Percentiles rank a stretch among this genome's conserved stretches.
These are phyloP conservation scores for Nakazawaea ernobii DNA, from an alignment of 805 yeast species.

Conservation along the genomic window DNA sequence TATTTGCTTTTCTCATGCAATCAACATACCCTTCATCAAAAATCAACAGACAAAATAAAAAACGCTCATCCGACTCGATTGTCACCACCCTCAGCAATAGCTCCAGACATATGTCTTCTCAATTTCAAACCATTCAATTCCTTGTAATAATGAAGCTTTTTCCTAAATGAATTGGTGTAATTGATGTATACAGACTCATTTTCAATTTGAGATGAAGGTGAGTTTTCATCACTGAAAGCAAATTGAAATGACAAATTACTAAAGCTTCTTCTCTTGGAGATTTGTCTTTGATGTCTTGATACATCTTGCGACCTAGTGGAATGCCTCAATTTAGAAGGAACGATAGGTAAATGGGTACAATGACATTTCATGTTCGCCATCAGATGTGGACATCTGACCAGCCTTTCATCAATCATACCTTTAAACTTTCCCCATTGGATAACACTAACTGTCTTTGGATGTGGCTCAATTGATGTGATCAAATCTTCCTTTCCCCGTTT, in stretches of 20 bases:
- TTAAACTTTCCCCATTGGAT: constrained; percentile 9
- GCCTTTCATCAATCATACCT: constrained; percentile 9
- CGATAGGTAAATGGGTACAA: constrained; percentile 2
- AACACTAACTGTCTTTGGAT: background rate
- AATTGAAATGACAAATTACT: constrained; percentile 2
- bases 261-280: constrained; percentile 4
- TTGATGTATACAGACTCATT: background rate
- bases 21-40: no score
- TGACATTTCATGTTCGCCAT: background rate
- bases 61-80: no score
- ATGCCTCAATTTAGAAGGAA: constrained; percentile 5
- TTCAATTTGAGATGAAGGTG: background rate
- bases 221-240: background rate
- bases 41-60: no score
- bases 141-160: constrained; percentile 1
- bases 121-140: constrained; percentile 7
- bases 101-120: background rate
- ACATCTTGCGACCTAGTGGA: background rate
- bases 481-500: background rate
- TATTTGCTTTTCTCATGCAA: no score
- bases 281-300: background rate
- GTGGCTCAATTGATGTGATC: background rate
- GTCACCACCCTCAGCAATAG: no score
- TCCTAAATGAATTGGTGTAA: constrained; percentile 2
- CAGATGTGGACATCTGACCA: constrained; percentile 1